Conservation (phyloP, 2,329 filamentous ascomycete species). For the Apiospora arundinis region DNA sequence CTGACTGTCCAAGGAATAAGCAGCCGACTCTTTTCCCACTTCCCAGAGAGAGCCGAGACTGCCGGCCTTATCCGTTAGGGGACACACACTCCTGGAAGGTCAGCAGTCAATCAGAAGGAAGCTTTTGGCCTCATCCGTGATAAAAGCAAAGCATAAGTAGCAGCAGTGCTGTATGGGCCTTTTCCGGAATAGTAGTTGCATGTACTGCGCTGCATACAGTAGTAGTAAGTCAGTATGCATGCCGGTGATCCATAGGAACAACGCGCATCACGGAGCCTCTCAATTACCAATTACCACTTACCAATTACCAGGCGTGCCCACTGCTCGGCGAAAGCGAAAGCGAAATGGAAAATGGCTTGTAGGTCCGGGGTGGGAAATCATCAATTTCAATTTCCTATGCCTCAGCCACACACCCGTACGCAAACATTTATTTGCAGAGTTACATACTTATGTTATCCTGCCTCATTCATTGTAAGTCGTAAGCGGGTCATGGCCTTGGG, state of each 20-base stretch:
- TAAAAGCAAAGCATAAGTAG: neutral
- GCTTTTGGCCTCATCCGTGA: neutral
- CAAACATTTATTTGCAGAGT: no score
- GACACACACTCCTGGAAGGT: neutral
- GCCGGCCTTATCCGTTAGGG: neutral
- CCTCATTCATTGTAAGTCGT: neutral
- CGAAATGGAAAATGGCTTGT: no score
- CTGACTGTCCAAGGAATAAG: neutral
- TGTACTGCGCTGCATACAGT: neutral
- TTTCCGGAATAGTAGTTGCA: neutral
- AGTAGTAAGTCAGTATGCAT: neutral
- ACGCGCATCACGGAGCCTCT: neutral
- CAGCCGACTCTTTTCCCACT: neutral
- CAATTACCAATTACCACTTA: no score
- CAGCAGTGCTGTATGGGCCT: neutral
- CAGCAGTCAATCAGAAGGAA: neutral
- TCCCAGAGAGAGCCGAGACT: neutral
- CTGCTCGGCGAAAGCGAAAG: no score
- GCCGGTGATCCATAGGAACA: neutral
- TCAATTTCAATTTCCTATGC: neutral
- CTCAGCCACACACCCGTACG: neutral
- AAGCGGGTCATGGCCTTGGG: neutral
- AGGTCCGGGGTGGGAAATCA: neutral
- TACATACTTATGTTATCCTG: neutral
- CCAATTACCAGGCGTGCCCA: no score